Evolutionary conservation across 2,329 filamentous ascomycete species (phyloP), one percentile per base, ranked within the genome.

Genomic region (Trichoderma lentiforme): DNA sequence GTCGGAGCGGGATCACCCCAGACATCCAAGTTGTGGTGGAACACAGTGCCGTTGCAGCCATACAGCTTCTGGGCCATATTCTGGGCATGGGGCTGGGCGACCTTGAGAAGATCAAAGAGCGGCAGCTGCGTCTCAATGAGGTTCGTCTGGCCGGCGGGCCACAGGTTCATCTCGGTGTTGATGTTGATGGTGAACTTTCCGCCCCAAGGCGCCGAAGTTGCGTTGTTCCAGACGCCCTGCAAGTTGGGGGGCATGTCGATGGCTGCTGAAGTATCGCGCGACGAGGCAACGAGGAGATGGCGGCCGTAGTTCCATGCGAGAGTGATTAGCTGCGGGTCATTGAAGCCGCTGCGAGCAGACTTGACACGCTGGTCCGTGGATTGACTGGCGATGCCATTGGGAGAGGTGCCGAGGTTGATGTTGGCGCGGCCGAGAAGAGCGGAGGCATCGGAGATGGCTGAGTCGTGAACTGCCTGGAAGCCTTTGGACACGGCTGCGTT

Each of bases 111-210:
- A n/a, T 73, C 72, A 21, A 73, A 73, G 0, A 86, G 71, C 0
- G 84, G 82, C n/a, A 77, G 69, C 53, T 84, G 79, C 6, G 79
- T 81, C 70, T 84, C 81, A 4, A 76, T 65, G 4, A 80, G 71
- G 51, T 79, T 80, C 3, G 79, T 79, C n/a, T 75, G 72, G 21
- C 76, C 74, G 2, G 77, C 75, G 0, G 74, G 74, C 84, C 83
- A 86, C 74, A 86, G 85, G 75, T 86, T 86, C 84, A 86, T 86
- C 74, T 86, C 80, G 0, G 80, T 78, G 63, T 86, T 86, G 77
- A 85, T 84, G 72, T 85, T 84, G 71, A 85, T 83, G 2, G 84
- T 86, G 72, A 81, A 84, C 70, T 84, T 85, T 39, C 79, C 80
- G 2, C 82, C 83, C 84, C 84, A 85, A 14, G 82, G 77, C 7